Evolutionary conservation across 768 basidiomycete genomes (phyloP), one percentile per base, ranked within the genome.

Genomic region (Punctularia strigosozonata): DNA sequence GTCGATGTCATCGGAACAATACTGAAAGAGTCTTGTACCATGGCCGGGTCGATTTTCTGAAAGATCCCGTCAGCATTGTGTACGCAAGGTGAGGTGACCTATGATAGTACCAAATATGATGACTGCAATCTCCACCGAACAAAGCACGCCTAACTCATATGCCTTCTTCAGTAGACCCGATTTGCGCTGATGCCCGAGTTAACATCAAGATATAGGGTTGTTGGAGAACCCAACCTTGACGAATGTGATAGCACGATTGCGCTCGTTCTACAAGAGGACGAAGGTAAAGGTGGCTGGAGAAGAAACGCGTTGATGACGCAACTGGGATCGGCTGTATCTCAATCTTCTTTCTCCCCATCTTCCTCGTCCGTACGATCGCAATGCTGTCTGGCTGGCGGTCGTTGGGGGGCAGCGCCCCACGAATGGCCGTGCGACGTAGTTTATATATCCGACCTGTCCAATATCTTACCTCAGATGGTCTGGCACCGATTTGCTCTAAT

Each of bases 301-400:
- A 19, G 33, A 10, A 34, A 28, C 26, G 26, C 15, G 33, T 13
- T 19, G 19, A 10, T 10, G 10, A 34, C 33, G 13, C n/a, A n/a
- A n/a, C n/a, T n/a, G 33, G 10, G 19, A 34, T 34, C 10, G 33
- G 33, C 19, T 34, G 12, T 12, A 34, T 34, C 33, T 34, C 33
- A 34, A 34, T 34, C 33, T 34, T 34, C 20, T 19, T 34, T 19
- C 33, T 34, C 20, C 33, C 33, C 33, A 34, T 34, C 19, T 19
- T 34, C 15, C 28, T 30, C n/a, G n/a, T n/a, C n/a, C n/a, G n/a
- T n/a, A n/a, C n/a, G n/a, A n/a, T n/a, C n/a, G n/a, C n/a, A n/a
- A n/a, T n/a, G n/a, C n/a, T n/a, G n/a, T n/a, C n/a, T n/a, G n/a
- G n/a, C n/a, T n/a, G n/a, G n/a, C n/a, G n/a, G n/a, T n/a, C n/a